Percentiles rank a stretch among this genome's conserved stretches.
These are phyloP conservation scores for Backusella westeae DNA, from an alignment of 192 early-diverging fungal genomes.

Conservation along the genomic window DNA sequence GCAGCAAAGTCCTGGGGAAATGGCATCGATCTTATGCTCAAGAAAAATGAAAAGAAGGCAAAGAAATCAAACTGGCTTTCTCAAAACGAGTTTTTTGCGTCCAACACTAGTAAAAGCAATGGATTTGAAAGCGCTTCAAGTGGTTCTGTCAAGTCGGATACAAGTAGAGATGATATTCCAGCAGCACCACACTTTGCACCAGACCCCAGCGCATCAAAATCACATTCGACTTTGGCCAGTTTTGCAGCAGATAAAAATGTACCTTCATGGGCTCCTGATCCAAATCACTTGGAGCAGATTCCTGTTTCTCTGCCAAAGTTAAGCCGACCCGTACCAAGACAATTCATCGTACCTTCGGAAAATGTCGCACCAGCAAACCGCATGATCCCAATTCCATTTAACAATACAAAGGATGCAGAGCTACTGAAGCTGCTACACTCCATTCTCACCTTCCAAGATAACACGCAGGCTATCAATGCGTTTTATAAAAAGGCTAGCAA, in stretches of 20 bases:
- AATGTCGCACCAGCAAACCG: not conserved
- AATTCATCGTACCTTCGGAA: not conserved
- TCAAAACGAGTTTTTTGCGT: not conserved
- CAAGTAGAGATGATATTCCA: not conserved
- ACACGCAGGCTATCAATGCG: not conserved
- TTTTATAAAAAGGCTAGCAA: not conserved
- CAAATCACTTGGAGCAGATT: not conserved
- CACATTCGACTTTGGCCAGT: not conserved
- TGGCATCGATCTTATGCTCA: conserved; percentile 1
- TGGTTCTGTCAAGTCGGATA: not conserved
- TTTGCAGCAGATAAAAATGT: not conserved
- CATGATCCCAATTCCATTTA: not conserved
- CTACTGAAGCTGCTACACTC: not conserved
- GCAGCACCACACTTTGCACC: not conserved
- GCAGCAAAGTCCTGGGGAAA: conserved; percentile 2
- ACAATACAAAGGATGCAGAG: not conserved
- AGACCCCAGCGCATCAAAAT: not conserved
- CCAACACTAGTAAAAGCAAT: not conserved
- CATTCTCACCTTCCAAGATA: not conserved
- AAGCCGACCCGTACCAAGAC: not conserved
- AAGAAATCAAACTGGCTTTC: conserved; percentile 9
- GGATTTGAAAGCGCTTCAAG: not conserved
- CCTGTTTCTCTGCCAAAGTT: not conserved
- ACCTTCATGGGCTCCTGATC: not conserved
- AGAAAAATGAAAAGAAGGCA: not conserved